phyloP scores from a whole-genome alignment of 2,329 filamentous ascomycete genomes.

The Tolypocladium ophioglossoides region DNA sequence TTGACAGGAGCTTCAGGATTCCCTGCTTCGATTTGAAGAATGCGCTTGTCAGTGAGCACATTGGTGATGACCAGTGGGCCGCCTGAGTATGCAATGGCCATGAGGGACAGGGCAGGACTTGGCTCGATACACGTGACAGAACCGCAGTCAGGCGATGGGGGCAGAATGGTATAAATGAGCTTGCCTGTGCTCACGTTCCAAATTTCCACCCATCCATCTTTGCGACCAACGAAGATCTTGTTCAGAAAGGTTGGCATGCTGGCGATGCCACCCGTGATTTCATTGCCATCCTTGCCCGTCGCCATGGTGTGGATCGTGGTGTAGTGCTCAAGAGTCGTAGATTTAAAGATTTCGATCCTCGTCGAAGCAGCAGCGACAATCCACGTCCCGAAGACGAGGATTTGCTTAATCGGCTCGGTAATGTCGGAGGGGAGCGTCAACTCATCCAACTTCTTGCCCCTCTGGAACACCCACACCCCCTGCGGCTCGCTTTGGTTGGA shows the following conservation, averaged over 20 bases:
- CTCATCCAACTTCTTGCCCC: constrained; percentile 74
- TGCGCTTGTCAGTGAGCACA: constrained; percentile 62
- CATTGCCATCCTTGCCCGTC: constrained; percentile 45
- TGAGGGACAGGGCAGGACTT: constrained; percentile 69
- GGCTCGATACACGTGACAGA: constrained; percentile 81
- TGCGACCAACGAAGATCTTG: constrained; percentile 83
- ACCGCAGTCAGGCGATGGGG: constrained; percentile 61
- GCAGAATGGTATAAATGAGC: constrained; percentile 79
- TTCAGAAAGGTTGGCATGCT: constrained; percentile 94
- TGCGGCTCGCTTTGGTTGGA: constrained; percentile 37
- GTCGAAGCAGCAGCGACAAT: constrained; percentile 69
- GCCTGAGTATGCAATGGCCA: constrained; percentile 78
- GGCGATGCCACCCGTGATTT: constrained; percentile 68
- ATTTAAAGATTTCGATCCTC: constrained; percentile 83
- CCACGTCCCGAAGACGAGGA: constrained; percentile 85
- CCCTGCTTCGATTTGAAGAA: constrained; percentile 60
- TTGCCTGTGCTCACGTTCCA: constrained; percentile 95
- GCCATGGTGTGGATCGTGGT: constrained; percentile 62
- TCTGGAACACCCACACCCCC: constrained; percentile 85
- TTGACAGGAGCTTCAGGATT: constrained; percentile 57
- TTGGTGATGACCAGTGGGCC: constrained; percentile 76
- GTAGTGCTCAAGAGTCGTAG: constrained; percentile 74
- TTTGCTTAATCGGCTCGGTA: constrained; percentile 60
- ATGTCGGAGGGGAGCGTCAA: constrained; percentile 57
- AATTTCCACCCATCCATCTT: constrained; percentile 85